phyloP scores from a whole-genome alignment of 75 land plant genomes.

The Sequoia sempervirens region DNA sequence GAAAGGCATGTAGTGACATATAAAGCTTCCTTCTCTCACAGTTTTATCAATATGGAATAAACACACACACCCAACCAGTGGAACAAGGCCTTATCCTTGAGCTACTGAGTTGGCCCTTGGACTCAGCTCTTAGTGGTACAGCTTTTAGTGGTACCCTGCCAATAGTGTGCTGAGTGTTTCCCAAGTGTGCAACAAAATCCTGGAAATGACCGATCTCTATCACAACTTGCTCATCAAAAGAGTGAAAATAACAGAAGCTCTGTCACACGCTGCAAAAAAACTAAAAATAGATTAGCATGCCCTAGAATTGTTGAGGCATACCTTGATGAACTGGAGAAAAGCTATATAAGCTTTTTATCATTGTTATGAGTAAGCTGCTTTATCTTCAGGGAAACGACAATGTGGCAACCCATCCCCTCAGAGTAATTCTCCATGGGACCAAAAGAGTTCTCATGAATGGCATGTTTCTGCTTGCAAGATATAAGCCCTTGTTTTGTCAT shows the following conservation, averaged over 20 bases:
- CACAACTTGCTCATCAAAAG: background rate
- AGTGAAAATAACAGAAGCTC: background rate
- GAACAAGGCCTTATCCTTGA: background rate
- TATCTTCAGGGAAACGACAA: background rate
- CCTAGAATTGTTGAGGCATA: background rate
- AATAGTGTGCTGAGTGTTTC: background rate
- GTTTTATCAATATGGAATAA: background rate
- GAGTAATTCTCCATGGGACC: background rate
- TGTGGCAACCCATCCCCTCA: background rate
- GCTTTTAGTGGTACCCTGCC: background rate
- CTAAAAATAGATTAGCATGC: background rate
- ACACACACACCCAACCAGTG: background rate
- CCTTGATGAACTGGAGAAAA: background rate
- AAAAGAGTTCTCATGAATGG: background rate
- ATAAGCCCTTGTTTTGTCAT: constrained; percentile 1
- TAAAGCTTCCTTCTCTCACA: background rate
- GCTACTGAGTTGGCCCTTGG: background rate
- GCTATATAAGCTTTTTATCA: background rate
- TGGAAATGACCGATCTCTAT: background rate
- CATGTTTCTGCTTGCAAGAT: background rate
- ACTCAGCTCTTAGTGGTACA: background rate
- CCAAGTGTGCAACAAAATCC: too few species aligned
- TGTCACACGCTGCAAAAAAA: background rate
- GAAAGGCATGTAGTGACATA: background rate
- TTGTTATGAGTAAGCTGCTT: background rate